Percentiles rank a stretch among this genome's conserved stretches.
Conservation (phyloP, 2,329 filamentous ascomycete species). For the Pseudogymnoascus sp. region DNA sequence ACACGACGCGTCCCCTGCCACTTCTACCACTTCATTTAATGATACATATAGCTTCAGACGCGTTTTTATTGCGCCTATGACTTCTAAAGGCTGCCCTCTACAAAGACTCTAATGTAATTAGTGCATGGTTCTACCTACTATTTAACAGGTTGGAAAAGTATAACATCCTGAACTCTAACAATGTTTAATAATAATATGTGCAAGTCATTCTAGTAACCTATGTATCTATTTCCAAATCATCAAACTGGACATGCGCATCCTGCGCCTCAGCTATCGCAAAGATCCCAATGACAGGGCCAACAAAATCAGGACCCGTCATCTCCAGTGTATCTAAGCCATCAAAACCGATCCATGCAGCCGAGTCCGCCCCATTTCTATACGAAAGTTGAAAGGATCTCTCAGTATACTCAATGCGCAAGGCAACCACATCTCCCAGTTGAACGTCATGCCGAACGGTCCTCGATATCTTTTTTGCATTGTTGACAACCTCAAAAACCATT, state of each 20-base stretch:
- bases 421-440: neutral
- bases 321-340: constrained; percentile 24
- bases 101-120: too few relatives aligned
- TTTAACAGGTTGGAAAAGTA: too few relatives aligned
- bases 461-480: constrained; percentile 14
- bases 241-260: neutral
- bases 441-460: neutral
- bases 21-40: too few relatives aligned
- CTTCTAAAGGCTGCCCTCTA: too few relatives aligned
- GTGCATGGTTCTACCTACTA: too few relatives aligned
- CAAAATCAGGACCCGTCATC: constrained; percentile 29
- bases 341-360: constrained; percentile 13
- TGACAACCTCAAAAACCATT: constrained; percentile 16
- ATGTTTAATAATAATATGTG: too few relatives aligned
- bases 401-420: constrained; percentile 10
- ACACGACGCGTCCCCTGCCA: too few relatives aligned
- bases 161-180: too few relatives aligned
- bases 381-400: neutral
- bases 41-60: too few relatives aligned
- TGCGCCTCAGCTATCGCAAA: constrained; percentile 17
- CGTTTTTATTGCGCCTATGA: too few relatives aligned
- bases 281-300: constrained; percentile 28
- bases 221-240: constrained; percentile 11
- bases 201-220: neutral
- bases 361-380: constrained; percentile 7